Conservation (phyloP, 2,329 filamentous ascomycete genomes). For the Eutypella sp. region DNA sequence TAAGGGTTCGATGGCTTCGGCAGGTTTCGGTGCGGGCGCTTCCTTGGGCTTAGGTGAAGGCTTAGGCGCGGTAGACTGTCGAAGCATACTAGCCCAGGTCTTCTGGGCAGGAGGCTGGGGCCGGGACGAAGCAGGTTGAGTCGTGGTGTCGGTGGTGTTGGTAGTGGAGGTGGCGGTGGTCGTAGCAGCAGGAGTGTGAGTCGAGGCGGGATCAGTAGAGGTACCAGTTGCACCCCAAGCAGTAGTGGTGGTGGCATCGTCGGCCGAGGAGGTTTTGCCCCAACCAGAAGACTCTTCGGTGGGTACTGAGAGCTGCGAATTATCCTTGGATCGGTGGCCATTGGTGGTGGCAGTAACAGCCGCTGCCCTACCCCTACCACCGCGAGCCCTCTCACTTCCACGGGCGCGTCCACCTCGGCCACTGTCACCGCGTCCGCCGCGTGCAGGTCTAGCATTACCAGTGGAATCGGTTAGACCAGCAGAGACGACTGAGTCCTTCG, state of each 20-base stretch:
- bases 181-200: conserved; percentile 27
- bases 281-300: conserved; percentile 65
- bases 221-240: conserved; percentile 41
- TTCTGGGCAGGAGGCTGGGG: conserved; percentile 42
- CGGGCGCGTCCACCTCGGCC: conserved; percentile 29
- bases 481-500: conserved; percentile 54
- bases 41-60: conserved; percentile 51
- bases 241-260: conserved; percentile 33
- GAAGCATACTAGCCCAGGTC: conserved; percentile 75
- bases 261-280: conserved; percentile 41
- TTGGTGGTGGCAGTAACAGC: conserved; percentile 51
- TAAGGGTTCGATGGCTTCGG: conserved; percentile 42
- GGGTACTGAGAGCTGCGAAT: conserved; percentile 55
- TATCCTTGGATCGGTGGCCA: conserved; percentile 55
- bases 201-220: conserved; percentile 22
- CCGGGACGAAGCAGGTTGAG: conserved; percentile 29
- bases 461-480: conserved; percentile 47
- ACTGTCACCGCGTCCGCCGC: conserved; percentile 53
- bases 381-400: conserved; percentile 57
- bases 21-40: conserved; percentile 39
- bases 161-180: conserved; percentile 34
- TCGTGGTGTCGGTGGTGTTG: conserved; percentile 22
- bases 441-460: conserved; percentile 43
- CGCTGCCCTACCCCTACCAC: conserved; percentile 61
- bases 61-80: conserved; percentile 54